Percentiles rank a stretch among this genome's conserved stretches.
phyloP scores from a whole-genome alignment of 495 filamentous ascomycete genomes.

The Neurospora pannonica region DNA sequence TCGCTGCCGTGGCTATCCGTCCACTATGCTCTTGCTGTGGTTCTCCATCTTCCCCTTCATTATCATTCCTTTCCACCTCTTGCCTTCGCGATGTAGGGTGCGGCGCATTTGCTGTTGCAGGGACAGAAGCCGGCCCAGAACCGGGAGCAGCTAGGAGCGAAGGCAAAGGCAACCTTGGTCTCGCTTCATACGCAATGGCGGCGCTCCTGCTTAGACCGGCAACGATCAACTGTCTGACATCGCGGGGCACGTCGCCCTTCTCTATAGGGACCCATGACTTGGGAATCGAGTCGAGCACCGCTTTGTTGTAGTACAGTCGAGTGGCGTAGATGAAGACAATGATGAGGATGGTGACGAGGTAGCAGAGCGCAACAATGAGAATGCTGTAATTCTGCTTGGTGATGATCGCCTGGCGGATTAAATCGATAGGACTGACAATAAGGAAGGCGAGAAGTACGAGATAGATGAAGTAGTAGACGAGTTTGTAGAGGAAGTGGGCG shows the following conservation, averaged over 20 bases:
- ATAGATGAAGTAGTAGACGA: constrained; percentile 68
- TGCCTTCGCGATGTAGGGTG: background rate
- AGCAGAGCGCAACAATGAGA: constrained; percentile 71
- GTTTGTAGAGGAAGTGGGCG: constrained; percentile 73
- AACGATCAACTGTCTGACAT: constrained; percentile 64
- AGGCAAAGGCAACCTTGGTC: constrained; percentile 47
- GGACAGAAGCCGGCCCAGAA: background rate
- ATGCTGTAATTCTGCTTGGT: constrained; percentile 63
- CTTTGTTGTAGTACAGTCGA: constrained; percentile 81
- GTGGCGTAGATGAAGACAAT: constrained; percentile 70
- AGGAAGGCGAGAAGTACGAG: constrained; percentile 62
- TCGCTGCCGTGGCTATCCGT: background rate
- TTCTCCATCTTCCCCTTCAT: background rate
- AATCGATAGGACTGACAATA: constrained; percentile 72
- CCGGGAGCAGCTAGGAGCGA: constrained; percentile 7
- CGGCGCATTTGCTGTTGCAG: background rate
- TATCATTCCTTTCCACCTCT: background rate
- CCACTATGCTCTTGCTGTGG: background rate
- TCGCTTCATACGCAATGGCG: constrained; percentile 67
- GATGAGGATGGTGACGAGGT: constrained; percentile 63
- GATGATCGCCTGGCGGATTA: constrained; percentile 66
- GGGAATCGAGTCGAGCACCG: constrained; percentile 69
- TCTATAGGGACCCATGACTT: constrained; percentile 75
- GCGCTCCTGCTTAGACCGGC: constrained; percentile 64
- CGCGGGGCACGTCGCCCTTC: constrained; percentile 63